Evolutionary conservation across 352 stramenopile species (phyloP).

Genomic region (Phytopythium delawarense): DNA sequence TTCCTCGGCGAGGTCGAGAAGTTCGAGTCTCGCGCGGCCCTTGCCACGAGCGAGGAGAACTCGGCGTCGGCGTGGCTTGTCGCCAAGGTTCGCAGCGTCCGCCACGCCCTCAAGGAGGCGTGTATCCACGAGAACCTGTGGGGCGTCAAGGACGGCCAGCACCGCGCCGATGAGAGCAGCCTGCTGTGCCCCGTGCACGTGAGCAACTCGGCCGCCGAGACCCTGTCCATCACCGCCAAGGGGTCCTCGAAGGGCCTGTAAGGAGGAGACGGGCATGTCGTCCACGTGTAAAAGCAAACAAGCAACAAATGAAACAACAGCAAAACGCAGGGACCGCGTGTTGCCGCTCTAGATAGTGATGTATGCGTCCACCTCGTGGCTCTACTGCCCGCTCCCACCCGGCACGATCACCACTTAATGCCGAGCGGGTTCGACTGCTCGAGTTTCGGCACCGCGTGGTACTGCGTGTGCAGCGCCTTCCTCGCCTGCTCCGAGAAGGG

Average conservation of each 20-base stretch:
- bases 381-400: slow-evolving; percentile 15
- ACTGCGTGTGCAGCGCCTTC: slow-evolving; percentile 67
- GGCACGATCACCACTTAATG: slow-evolving; percentile 75
- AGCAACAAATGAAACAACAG: slow-evolving; percentile 11
- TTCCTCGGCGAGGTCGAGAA: slow-evolving; percentile 73
- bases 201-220: slow-evolving; percentile 60
- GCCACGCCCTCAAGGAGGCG: slow-evolving; percentile 69
- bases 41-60: slow-evolving; percentile 37
- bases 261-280: neutral
- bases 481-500: slow-evolving; percentile 74
- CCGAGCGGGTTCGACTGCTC: slow-evolving; percentile 81
- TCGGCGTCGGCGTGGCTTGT: slow-evolving; percentile 61
- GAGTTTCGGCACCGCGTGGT: slow-evolving; percentile 83
- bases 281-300: slow-evolving; percentile 7
- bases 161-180: slow-evolving; percentile 64
- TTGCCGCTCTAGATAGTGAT: neutral
- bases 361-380: neutral
- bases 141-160: slow-evolving; percentile 72
- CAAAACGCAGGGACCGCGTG: slow-evolving; percentile 11
- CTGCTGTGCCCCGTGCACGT: slow-evolving; percentile 81
- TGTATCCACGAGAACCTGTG: slow-evolving; percentile 85
- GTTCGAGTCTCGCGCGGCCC: slow-evolving; percentile 39
- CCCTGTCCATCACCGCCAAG: slow-evolving; percentile 51
- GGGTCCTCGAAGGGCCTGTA: slow-evolving; percentile 36
- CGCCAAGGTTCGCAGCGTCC: slow-evolving; percentile 53